Base-by-base conservation (phyloP, 805 yeast species). In the Wickerhamomyces chambardii region DNA sequence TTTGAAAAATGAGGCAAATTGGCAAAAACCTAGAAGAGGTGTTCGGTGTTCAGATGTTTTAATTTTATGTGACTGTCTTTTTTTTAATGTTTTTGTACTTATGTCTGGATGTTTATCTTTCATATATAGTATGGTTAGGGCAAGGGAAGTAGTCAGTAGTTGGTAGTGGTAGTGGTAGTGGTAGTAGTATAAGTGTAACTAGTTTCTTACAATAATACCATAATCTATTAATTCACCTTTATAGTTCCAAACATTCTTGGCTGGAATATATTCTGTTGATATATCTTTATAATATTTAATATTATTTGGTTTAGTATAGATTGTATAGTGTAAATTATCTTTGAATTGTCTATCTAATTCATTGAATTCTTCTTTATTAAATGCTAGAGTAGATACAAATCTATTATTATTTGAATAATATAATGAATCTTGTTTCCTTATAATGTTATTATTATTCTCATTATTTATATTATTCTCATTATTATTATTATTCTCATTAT, bases 181-280 rank as follows among this genome's bases (percentile, higher is more conserved):
- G n/a, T n/a, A n/a, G n/a, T n/a, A n/a, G n/a, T n/a, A n/a, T 27
- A 30, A n/a, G 17, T 10, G 25, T 18, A 15, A 27, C 12, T 16
- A 33, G n/a, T 34, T 35, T 35, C 57, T 48, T 7, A 43, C 34
- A 12, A 56, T 45, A 11, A 56, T 28, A 15, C 54, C 60, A 32
- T 33, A 42, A 8, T 40, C 47, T 17, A 31, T 47, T 15, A 27
- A 12, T 16, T 40, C 41, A n/a, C 59, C 55, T 15, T 29, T 30
- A 30, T 36, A 37, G 32, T 55, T 44, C 59, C 60, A 58, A 2
- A 54, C 42, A 9, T 38, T 37, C 4, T 22, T 4, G 4, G 54
- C 59, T 5, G 61, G 63, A 12, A 55, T 32, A 29, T 36, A 53
- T 21, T 56, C 63, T 14, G 41, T 36, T 4, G 56, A 47, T 1